Evolutionary conservation across 306 rosid genomes (phyloP).

Genomic region (Cicer bijugum): DNA sequence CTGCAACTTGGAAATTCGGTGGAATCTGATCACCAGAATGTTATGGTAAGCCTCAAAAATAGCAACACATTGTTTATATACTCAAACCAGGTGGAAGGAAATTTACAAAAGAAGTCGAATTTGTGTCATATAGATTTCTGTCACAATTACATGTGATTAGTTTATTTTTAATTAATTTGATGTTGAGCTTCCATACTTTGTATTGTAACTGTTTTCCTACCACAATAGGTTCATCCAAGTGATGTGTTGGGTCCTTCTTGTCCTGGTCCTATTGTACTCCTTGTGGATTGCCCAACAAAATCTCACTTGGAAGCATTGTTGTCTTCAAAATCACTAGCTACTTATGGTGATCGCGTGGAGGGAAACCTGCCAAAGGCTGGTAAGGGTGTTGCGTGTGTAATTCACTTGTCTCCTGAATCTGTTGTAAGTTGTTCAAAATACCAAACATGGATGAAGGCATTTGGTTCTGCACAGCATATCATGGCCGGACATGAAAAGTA

Average conservation of each 20-base stretch:
- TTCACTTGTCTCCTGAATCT: conserved; percentile 87
- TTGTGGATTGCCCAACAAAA: conserved; percentile 89
- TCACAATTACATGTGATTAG: conserved; percentile 33
- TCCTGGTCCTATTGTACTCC: conserved; percentile 93
- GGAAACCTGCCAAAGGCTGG: conserved; percentile 52
- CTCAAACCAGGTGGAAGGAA: conserved; percentile 26
- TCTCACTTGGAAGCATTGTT: conserved; percentile 74
- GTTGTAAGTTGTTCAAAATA: conserved; percentile 59
- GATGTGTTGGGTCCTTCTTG: conserved; percentile 90
- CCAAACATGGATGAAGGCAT: conserved; percentile 86
- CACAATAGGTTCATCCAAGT: conserved; percentile 81
- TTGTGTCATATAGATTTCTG: conserved; percentile 21
- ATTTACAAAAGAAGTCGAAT: conserved; percentile 10
- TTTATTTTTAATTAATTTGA: conserved; percentile 32
- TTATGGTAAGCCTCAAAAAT: conserved; percentile 63
- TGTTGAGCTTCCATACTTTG: conserved; percentile 37
- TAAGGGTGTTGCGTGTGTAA: conserved; percentile 66
- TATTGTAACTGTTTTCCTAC: conserved; percentile 34
- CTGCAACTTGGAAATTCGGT: conserved; percentile 86
- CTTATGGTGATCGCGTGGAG: conserved; percentile 58
- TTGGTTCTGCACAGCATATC: conserved; percentile 80
- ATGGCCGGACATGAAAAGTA: conserved; percentile 93
- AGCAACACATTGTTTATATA: conserved; percentile 1
- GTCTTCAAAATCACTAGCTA: conserved; percentile 58
- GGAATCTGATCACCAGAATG: conserved; percentile 70